Evolutionary conservation across 305 asterid species (phyloP).

Genomic region (Ajuga reptans): DNA sequence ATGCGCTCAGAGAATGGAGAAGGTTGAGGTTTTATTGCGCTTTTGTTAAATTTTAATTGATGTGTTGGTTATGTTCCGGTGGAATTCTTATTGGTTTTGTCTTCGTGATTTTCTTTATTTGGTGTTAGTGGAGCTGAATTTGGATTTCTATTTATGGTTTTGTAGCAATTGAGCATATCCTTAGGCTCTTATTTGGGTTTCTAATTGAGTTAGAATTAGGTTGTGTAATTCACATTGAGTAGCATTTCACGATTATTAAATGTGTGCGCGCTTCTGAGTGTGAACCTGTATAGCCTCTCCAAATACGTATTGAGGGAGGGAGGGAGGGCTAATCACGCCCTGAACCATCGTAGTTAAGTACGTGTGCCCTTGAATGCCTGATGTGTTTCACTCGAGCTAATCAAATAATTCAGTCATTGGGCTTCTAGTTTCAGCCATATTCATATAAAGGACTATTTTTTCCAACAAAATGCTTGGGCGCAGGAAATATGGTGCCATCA

Average conservation of each 20-base stretch:
- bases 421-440: not conserved
- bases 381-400: not conserved
- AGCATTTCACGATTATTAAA: not conserved
- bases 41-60: not conserved
- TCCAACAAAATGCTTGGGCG: not conserved
- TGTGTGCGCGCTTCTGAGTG: not conserved
- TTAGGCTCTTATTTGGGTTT: not conserved
- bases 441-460: not conserved
- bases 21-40: slow-evolving; percentile 32
- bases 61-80: not conserved
- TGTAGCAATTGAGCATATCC: not conserved
- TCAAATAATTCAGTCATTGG: not conserved
- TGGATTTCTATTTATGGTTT: not conserved
- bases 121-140: not conserved
- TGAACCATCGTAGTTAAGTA: no score
- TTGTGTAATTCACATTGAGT: not conserved
- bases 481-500: not conserved
- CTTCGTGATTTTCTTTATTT: not conserved
- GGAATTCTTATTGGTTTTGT: not conserved
- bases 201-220: not conserved
- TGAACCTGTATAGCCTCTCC: no score
- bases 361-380: no score
- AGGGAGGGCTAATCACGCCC: no score
- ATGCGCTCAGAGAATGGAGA: slow-evolving; percentile 73
- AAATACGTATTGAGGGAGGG: no score